These are phyloP conservation scores for Blyttiomyces sp. DNA, from an alignment of 371 early-diverging fungal genomes.

Conservation along the genomic window DNA sequence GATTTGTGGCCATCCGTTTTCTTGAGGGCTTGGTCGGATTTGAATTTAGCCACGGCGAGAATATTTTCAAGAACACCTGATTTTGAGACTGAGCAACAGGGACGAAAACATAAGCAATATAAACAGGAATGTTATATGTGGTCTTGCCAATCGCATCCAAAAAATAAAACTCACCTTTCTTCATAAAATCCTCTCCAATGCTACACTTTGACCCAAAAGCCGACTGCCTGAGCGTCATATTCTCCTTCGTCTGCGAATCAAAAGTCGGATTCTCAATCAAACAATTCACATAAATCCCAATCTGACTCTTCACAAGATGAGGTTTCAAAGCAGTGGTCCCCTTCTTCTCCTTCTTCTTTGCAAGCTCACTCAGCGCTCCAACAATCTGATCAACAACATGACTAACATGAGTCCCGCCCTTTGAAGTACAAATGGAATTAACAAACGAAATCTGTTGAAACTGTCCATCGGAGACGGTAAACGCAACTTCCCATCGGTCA, in stretches of 20 bases:
- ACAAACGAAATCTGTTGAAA: constrained; percentile 97
- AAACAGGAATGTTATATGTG: background rate
- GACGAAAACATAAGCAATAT: background rate
- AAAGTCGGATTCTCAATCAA: constrained; percentile 98
- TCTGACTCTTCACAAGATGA: constrained; percentile 85
- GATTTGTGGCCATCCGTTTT: constrained; percentile 89
- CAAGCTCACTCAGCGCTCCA: constrained; percentile 64
- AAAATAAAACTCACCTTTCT: constrained; percentile 48
- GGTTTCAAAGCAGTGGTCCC: constrained; percentile 65
- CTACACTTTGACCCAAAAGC: constrained; percentile 90
- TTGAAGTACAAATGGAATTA: constrained; percentile 96
- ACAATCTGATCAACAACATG: constrained; percentile 89
- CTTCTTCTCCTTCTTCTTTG: constrained; percentile 86
- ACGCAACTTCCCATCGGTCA: constrained; percentile 97
- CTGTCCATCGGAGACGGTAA: constrained; percentile 92
- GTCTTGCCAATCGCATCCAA: background rate
- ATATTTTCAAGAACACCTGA: constrained; percentile 88
- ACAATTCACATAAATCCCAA: constrained; percentile 97
- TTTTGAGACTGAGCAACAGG: constrained; percentile 50
- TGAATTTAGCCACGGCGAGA: constrained; percentile 73
- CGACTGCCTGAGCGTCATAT: constrained; percentile 81
- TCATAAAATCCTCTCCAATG: constrained; percentile 80
- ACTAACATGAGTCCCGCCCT: constrained; percentile 97
- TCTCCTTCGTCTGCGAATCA: constrained; percentile 99
- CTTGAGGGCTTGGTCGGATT: constrained; percentile 82